These are phyloP conservation scores for Apiotrichum porosum DNA, from an alignment of 1,284 basidiomycete species.

Conservation along the genomic window DNA sequence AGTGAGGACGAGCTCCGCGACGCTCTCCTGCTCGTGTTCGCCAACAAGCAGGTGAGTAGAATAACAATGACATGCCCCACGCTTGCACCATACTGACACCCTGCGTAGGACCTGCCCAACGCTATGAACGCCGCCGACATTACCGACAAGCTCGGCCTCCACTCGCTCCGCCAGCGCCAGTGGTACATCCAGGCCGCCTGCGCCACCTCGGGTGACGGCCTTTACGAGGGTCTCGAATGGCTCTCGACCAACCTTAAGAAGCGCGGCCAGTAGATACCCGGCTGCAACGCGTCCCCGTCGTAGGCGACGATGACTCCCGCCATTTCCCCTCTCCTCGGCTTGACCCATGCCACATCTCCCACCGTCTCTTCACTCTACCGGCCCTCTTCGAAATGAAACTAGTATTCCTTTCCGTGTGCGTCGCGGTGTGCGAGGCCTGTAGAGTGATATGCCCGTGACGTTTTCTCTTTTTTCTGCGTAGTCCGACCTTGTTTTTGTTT, in stretches of 20 bases:
- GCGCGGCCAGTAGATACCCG: constrained; percentile 28
- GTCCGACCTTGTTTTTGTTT: too few relatives aligned
- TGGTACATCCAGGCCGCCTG: constrained; percentile 99
- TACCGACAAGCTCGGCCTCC: constrained; percentile 98
- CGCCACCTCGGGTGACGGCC: constrained; percentile 96
- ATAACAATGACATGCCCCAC: too few relatives aligned
- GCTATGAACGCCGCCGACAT: constrained; percentile 99
- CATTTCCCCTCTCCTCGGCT: constrained; percentile 1
- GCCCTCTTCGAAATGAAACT: constrained; percentile 17
- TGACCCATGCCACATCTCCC: constrained; percentile 11
- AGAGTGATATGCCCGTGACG: constrained; percentile 18
- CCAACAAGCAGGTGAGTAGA: constrained; percentile 77
- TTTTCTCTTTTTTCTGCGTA: neutral
- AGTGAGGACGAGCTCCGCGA: constrained; percentile 99
- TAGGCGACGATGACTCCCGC: neutral
- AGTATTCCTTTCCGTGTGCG: constrained; percentile 13
- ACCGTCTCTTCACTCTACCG: constrained; percentile 6
- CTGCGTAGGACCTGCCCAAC: constrained; percentile 81
- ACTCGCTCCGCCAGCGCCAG: constrained; percentile 90
- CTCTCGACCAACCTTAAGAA: constrained; percentile 52
- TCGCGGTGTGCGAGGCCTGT: constrained; percentile 7
- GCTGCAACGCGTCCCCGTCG: neutral
- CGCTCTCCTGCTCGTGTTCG: constrained; percentile 96
- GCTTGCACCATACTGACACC: neutral
- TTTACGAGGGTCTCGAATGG: constrained; percentile 98